These are phyloP conservation scores for Paraleonurus japonicus DNA, from an alignment of 257 asterid species.

Conservation along the genomic window DNA sequence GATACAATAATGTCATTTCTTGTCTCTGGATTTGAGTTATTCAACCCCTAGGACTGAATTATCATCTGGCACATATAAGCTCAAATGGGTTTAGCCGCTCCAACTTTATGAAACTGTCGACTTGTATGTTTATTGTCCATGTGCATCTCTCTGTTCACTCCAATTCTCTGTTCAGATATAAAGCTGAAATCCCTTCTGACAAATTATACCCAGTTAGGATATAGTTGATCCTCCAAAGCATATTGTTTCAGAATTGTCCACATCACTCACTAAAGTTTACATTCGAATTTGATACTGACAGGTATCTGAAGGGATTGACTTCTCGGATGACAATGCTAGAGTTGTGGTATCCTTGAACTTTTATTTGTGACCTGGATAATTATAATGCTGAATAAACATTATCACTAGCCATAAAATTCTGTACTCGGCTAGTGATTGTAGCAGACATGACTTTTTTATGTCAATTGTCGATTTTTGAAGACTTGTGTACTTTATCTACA, in stretches of 20 bases:
- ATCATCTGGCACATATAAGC: constrained; percentile 12
- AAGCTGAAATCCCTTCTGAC: neutral
- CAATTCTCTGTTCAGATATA: neutral
- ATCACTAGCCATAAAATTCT: neutral
- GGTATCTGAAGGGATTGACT: constrained; percentile 99
- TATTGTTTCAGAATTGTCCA: neutral
- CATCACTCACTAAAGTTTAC: constrained; percentile 11
- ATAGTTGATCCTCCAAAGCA: neutral
- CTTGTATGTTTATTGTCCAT: too few species aligned
- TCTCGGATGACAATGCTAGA: constrained; percentile 95
- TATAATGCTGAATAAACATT: constrained; percentile 18
- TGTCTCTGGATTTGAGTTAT: neutral
- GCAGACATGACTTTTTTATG: neutral
- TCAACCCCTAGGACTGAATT: neutral
- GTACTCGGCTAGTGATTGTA: constrained; percentile 11
- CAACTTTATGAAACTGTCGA: too few species aligned
- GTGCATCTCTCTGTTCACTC: neutral
- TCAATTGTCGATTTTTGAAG: neutral
- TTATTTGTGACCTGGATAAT: constrained; percentile 17
- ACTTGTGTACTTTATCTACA: constrained; percentile 6
- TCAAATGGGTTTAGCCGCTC: neutral
- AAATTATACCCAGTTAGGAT: neutral
- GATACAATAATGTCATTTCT: too few species aligned
- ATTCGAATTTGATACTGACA: constrained; percentile 35
- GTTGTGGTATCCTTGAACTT: constrained; percentile 83